Evolutionary conservation across 306 rosid species (phyloP).

Genomic region (Trichosanthes cucumerina): DNA sequence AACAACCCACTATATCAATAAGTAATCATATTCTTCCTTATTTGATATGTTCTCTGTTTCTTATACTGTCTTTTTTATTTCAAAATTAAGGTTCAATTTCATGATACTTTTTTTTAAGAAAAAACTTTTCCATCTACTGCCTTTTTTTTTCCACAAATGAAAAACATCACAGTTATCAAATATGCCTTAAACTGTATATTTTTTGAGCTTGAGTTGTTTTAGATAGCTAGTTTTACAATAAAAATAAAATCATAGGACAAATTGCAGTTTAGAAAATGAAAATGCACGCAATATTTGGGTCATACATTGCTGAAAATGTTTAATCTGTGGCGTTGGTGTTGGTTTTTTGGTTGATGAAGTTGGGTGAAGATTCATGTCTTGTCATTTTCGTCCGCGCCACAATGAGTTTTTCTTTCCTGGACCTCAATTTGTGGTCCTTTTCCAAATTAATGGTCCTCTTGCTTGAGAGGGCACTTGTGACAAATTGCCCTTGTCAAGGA

Average conservation of each 20-base stretch:
- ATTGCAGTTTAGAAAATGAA: neutral
- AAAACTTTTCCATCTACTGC: no score
- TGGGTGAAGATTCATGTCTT: slow-evolving; percentile 22
- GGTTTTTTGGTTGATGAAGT: slow-evolving; percentile 8
- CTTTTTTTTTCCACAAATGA: no score
- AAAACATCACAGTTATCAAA: neutral
- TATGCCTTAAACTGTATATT: neutral
- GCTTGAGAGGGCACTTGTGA: slow-evolving; percentile 2
- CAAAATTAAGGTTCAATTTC: neutral
- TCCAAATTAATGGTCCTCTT: slow-evolving; percentile 25
- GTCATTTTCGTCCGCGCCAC: slow-evolving; percentile 34
- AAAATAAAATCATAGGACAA: neutral
- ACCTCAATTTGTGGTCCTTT: slow-evolving; percentile 29
- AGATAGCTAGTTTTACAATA: neutral
- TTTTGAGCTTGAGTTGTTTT: neutral
- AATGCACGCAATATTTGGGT: neutral
- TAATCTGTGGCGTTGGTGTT: neutral
- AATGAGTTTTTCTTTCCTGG: slow-evolving; percentile 17
- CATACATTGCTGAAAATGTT: neutral
- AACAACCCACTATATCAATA: neutral
- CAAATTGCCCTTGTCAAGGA: slow-evolving; percentile 10
- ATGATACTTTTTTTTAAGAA: no score
- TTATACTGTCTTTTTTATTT: neutral
- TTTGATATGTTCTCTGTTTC: neutral
- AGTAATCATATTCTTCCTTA: no score